Conservation (phyloP, 148 eudicot genomes). For the Tetragonia tetragonoides region DNA sequence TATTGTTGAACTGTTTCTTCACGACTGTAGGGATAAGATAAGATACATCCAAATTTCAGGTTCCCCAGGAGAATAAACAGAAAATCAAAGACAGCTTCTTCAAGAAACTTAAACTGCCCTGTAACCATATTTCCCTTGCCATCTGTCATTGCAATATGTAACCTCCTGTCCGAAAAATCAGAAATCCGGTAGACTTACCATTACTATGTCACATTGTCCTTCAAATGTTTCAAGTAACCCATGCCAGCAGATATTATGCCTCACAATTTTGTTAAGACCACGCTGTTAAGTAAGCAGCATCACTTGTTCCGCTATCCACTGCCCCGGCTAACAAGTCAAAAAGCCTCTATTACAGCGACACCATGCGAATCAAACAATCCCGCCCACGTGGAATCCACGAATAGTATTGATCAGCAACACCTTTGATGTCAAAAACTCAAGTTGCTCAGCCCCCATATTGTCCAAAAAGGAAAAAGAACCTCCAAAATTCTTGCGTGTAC, state of each 20-base stretch:
- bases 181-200: too few species aligned
- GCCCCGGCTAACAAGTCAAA: neutral
- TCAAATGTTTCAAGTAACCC: too few species aligned
- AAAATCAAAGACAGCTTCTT: too few species aligned
- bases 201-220: too few species aligned
- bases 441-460: conserved; percentile 6
- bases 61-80: too few species aligned
- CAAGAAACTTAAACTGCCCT: too few species aligned
- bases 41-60: neutral
- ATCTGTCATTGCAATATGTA: too few species aligned
- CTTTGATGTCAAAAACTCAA: conserved; percentile 5
- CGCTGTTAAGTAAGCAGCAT: too few species aligned
- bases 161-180: too few species aligned
- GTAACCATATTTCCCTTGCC: too few species aligned
- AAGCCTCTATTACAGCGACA: neutral
- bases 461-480: neutral
- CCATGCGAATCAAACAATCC: neutral
- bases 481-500: conserved; percentile 1
- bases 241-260: too few species aligned
- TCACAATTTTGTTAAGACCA: too few species aligned
- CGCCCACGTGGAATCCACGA: conserved; percentile 3
- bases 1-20: neutral
- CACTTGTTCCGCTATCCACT: neutral
- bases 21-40: neutral
- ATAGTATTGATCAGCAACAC: neutral